phyloP scores from a whole-genome alignment of 495 filamentous ascomycete genomes.

The Neurospora terricola region DNA sequence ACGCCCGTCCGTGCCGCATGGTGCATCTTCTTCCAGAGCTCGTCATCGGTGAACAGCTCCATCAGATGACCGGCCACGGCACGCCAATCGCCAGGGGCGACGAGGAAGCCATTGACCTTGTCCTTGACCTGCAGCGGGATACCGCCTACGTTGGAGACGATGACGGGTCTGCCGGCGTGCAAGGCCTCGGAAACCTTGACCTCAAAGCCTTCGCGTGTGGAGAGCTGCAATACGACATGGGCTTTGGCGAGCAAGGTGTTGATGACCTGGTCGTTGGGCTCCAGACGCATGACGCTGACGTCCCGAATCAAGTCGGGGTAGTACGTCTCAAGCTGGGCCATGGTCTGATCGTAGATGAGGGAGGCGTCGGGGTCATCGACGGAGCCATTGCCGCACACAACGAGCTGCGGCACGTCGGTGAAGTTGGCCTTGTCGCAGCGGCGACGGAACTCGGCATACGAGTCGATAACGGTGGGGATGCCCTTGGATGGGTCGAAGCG shows the following conservation, averaged over 20 bases:
- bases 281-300: constrained; percentile 67
- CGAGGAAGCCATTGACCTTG: constrained; percentile 65
- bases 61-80: constrained; percentile 63
- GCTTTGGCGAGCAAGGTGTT: constrained; percentile 71
- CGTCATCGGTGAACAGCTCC: constrained; percentile 57
- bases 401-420: constrained; percentile 55
- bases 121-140: constrained; percentile 75
- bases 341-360: constrained; percentile 60
- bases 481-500: constrained; percentile 86
- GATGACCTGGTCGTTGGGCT: constrained; percentile 71
- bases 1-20: constrained; percentile 55
- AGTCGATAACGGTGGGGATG: constrained; percentile 67
- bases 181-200: constrained; percentile 84
- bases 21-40: constrained; percentile 56
- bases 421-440: constrained; percentile 38
- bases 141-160: constrained; percentile 69
- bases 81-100: constrained; percentile 61
- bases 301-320: constrained; percentile 41
- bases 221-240: constrained; percentile 67
- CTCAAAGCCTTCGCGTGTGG: constrained; percentile 78
- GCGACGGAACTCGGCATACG: constrained; percentile 64
- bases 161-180: constrained; percentile 75
- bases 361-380: constrained; percentile 79
- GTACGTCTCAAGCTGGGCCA: constrained; percentile 51
- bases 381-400: constrained; percentile 70